Percentiles rank a stretch among this genome's conserved stretches.
Conservation (phyloP, 331 rosid genomes). For the Acacia pycnantha region DNA sequence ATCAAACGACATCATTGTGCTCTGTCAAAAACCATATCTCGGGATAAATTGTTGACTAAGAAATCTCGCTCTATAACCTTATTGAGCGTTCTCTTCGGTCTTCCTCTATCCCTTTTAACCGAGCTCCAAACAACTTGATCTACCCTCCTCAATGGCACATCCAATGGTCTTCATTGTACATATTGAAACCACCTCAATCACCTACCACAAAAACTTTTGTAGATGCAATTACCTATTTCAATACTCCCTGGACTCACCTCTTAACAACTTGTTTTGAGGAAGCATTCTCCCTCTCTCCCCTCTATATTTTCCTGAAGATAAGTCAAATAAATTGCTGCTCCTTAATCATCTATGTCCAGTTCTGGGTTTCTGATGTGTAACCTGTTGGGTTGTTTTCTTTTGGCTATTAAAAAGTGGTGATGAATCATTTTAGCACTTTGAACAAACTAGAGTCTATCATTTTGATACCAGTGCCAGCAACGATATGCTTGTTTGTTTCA, state of each 20-base stretch:
- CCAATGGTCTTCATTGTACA: no score
- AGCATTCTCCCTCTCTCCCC: not conserved
- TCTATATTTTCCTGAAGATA: not conserved
- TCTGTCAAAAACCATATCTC: no score
- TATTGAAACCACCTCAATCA: no score
- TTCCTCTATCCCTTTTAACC: no score
- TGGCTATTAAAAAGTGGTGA: not conserved
- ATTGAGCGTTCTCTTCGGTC: no score
- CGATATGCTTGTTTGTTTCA: not conserved
- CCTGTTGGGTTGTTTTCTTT: not conserved
- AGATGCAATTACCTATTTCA: no score
- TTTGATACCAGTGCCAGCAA: not conserved
- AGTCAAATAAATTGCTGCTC: not conserved
- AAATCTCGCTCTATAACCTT: no score
- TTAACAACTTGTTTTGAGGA: not conserved
- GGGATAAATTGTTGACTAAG: no score
- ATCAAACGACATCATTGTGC: no score
- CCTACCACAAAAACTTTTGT: no score
- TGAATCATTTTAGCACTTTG: not conserved
- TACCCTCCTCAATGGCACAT: no score
- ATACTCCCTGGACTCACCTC: not conserved
- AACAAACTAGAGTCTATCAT: not conserved
- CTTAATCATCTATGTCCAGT: not conserved
- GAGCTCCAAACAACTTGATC: no score
- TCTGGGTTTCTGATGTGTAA: not conserved